These are phyloP conservation scores for Lactarius tabidus DNA, from an alignment of 768 basidiomycete genomes.

Conservation along the genomic window DNA sequence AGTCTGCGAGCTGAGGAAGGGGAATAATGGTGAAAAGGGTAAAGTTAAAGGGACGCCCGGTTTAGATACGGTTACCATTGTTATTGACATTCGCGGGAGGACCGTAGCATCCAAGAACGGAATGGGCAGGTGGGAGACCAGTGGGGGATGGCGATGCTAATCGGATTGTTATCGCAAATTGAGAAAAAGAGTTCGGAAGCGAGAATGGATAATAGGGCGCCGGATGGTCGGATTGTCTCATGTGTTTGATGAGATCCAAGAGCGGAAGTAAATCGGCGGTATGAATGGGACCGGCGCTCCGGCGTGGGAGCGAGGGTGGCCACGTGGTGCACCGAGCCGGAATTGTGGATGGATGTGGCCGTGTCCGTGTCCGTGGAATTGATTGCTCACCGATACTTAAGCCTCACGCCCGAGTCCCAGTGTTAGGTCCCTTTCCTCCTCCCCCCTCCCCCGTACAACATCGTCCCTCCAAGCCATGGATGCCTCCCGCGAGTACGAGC, in stretches of 20 bases:
- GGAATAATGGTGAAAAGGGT: neutral
- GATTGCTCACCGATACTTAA: slow-evolving; percentile 22
- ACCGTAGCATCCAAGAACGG: slow-evolving; percentile 1
- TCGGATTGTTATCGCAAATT: slow-evolving; percentile 5
- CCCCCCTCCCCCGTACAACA: slow-evolving; percentile 17
- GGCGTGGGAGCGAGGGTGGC: slow-evolving; percentile 18
- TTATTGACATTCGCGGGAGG: slow-evolving; percentile 10
- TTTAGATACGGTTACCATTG: slow-evolving; percentile 3
- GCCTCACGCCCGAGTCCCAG: slow-evolving; percentile 19
- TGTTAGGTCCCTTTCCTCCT: slow-evolving; percentile 23
- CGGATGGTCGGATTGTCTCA: slow-evolving; percentile 4
- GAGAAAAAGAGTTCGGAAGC: slow-evolving; percentile 2
- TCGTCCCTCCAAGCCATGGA: slow-evolving; percentile 17
- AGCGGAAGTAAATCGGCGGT: slow-evolving; percentile 19
- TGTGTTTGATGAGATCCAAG: neutral
- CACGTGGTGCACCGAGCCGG: slow-evolving; percentile 20
- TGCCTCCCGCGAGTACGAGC: slow-evolving; percentile 69
- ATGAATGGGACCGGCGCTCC: slow-evolving; percentile 16
- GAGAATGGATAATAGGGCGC: slow-evolving; percentile 7
- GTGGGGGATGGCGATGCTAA: neutral
- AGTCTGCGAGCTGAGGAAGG: neutral
- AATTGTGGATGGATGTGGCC: slow-evolving; percentile 18
- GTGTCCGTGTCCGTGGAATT: slow-evolving; percentile 24
- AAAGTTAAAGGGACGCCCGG: slow-evolving; percentile 8
- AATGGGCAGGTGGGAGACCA: slow-evolving; percentile 2